Evolutionary conservation across 148 eudicot genomes (phyloP).

Genomic region (Persicaria maculosa): DNA sequence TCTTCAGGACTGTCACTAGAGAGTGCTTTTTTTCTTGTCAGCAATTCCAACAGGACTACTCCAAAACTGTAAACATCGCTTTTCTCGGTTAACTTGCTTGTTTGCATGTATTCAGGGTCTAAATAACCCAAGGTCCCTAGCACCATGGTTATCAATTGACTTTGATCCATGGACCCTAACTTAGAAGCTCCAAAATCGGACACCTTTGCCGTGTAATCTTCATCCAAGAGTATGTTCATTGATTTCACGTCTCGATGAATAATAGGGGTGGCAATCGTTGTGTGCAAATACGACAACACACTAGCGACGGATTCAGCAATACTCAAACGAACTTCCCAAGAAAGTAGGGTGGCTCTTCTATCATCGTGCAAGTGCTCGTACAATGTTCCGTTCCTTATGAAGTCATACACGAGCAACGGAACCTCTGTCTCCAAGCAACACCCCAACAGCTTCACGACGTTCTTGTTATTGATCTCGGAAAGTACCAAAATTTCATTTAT

Average conservation of each 20-base stretch:
- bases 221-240: not conserved
- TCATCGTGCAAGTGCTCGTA: not conserved
- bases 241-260: not conserved
- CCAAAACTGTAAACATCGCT: constrained; percentile 11
- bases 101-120: not conserved
- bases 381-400: not conserved
- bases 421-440: no score
- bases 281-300: not conserved
- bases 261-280: not conserved
- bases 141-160: not conserved
- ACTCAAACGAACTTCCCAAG: not conserved
- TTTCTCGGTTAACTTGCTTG: not conserved
- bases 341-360: not conserved
- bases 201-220: not conserved
- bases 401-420: not conserved
- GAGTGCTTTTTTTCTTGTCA: not conserved
- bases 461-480: not conserved
- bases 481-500: not conserved
- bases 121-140: not conserved
- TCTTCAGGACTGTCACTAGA: not conserved
- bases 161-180: not conserved
- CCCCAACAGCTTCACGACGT: no score
- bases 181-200: constrained; percentile 9
- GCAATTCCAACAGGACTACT: not conserved
- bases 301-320: not conserved